Percentiles rank a stretch among this genome's conserved stretches.
Conservation (phyloP, 2,329 filamentous ascomycete genomes). For the Nemania serpens region DNA sequence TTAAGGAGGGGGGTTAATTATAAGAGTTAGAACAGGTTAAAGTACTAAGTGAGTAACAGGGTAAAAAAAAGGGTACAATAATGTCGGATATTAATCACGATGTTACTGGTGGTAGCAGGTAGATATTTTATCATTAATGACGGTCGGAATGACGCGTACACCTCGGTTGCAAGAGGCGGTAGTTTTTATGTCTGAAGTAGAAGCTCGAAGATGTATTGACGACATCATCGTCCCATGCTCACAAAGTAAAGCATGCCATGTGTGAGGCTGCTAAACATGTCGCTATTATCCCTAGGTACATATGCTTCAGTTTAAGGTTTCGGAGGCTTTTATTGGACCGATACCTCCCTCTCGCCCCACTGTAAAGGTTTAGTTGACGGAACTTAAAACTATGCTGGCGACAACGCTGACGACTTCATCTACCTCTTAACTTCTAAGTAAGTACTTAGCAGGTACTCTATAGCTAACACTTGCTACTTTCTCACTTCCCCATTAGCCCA, state of each 20-base stretch:
- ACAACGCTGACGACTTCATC: not conserved
- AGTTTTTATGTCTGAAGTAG: not conserved
- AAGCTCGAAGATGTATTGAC: slow-evolving; percentile 22
- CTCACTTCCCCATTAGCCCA: too few species aligned
- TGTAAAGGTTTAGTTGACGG: slow-evolving; percentile 19
- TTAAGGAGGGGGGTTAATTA: too few species aligned
- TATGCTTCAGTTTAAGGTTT: not conserved
- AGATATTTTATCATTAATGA: not conserved
- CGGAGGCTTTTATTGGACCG: slow-evolving; percentile 16
- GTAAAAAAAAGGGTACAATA: too few species aligned
- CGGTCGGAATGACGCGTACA: not conserved
- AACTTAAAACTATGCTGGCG: slow-evolving; percentile 5
- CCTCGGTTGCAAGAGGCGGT: too few species aligned
- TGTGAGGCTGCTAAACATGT: not conserved
- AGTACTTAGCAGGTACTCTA: too few species aligned
- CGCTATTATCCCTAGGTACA: not conserved
- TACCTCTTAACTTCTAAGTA: too few species aligned
- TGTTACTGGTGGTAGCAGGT: not conserved
- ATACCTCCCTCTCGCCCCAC: not conserved
- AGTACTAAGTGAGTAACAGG: too few species aligned
- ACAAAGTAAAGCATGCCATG: not conserved
- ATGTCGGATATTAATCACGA: not conserved
- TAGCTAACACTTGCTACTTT: too few species aligned
- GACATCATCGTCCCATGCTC: slow-evolving; percentile 32
- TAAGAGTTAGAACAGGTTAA: too few species aligned